Evolutionary conservation across 768 basidiomycete species (phyloP).

Genomic region (Baorangia bicolor): DNA sequence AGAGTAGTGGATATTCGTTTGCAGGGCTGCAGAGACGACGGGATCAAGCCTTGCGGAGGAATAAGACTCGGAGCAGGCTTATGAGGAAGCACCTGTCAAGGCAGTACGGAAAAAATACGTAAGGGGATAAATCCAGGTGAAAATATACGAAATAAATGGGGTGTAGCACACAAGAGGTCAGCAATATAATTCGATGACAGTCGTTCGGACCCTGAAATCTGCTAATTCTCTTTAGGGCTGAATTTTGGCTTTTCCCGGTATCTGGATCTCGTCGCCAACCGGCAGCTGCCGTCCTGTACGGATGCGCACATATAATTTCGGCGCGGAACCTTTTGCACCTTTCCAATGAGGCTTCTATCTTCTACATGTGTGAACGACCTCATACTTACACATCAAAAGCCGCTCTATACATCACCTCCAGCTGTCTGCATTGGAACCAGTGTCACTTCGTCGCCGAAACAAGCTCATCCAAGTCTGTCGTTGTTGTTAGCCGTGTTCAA

Average conservation of each 20-base stretch:
- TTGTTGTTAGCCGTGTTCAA: not conserved
- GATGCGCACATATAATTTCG: constrained; percentile 32
- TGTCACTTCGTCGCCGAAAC: not conserved
- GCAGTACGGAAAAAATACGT: constrained; percentile 39
- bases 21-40: constrained; percentile 31
- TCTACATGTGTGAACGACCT: constrained; percentile 20
- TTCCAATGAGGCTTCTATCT: constrained; percentile 9
- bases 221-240: constrained; percentile 26
- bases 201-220: constrained; percentile 35
- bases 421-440: constrained; percentile 1
- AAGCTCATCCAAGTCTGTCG: not conserved
- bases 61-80: constrained; percentile 27
- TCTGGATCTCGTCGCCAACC: constrained; percentile 32
- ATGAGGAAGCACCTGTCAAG: constrained; percentile 37
- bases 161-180: constrained; percentile 12
- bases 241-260: constrained; percentile 36
- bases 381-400: constrained; percentile 6
- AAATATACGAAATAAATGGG: constrained; percentile 31
- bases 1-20: constrained; percentile 4
- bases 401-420: constrained; percentile 14
- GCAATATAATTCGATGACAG: constrained; percentile 30
- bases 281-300: constrained; percentile 29
- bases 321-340: constrained; percentile 28
- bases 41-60: constrained; percentile 27
- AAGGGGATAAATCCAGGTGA: constrained; percentile 18